phyloP scores from a whole-genome alignment of 805 yeast genomes.

The Yamadazyma tumulicola region DNA sequence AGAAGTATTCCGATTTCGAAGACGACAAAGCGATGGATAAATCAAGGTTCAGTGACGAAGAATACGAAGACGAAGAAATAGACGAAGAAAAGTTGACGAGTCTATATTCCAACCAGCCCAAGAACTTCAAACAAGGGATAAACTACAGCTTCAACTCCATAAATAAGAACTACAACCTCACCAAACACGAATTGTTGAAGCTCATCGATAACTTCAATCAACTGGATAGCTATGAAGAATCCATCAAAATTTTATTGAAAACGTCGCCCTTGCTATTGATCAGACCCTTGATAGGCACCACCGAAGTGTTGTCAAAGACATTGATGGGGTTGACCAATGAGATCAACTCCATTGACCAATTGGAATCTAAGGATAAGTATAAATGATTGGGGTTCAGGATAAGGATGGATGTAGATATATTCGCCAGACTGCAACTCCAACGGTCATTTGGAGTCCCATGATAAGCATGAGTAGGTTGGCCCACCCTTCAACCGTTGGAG shows the following conservation, averaged over 20 bases:
- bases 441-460: too few relatives aligned
- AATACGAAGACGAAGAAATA: constrained; percentile 17
- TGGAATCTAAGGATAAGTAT: constrained; percentile 65
- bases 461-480: too few relatives aligned
- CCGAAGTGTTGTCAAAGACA: constrained; percentile 82
- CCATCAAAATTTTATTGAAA: constrained; percentile 62
- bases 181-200: constrained; percentile 57
- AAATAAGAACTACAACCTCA: constrained; percentile 62
- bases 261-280: constrained; percentile 79
- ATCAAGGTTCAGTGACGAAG: constrained; percentile 19
- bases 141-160: constrained; percentile 70
- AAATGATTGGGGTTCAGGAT: too few relatives aligned
- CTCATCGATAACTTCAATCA: constrained; percentile 62
- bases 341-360: constrained; percentile 61
- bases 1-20: constrained; percentile 21
- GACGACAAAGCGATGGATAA: constrained; percentile 17
- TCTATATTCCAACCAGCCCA: constrained; percentile 83
- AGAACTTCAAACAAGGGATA: constrained; percentile 65
- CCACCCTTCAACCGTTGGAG: too few relatives aligned
- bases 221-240: constrained; percentile 63
- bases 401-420: too few relatives aligned
- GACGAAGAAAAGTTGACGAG: constrained; percentile 48
- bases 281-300: constrained; percentile 87
- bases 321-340: constrained; percentile 81
- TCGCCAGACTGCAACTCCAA: too few relatives aligned